Percentiles rank a stretch among this genome's conserved stretches.
Conservation (phyloP, 31 red algal species). For the Bonnemaisonia californica region DNA sequence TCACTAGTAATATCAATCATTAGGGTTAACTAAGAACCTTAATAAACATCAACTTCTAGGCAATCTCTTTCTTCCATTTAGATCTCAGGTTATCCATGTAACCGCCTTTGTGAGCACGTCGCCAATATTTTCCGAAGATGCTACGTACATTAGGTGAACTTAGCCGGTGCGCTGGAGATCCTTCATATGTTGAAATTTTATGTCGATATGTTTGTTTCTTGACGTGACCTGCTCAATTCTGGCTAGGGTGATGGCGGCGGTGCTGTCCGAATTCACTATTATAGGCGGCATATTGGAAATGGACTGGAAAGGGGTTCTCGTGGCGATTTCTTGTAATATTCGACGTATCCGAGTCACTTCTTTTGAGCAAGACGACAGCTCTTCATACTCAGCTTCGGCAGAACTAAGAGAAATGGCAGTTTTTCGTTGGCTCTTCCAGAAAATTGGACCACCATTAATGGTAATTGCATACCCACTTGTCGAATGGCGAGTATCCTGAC, state of each 20-base stretch:
- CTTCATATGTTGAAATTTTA: not conserved
- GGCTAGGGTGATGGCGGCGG: not conserved
- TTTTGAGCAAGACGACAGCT: constrained; percentile 7
- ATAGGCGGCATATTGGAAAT: not conserved
- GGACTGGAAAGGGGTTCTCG: not conserved
- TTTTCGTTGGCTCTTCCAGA: constrained; percentile 22
- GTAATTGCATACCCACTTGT: constrained; percentile 12
- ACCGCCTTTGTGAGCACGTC: constrained; percentile 5
- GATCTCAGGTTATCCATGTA: no score
- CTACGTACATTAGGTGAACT: not conserved
- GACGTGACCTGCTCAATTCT: not conserved
- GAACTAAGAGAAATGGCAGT: not conserved
- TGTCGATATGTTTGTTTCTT: not conserved
- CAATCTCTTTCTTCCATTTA: no score
- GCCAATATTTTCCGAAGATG: not conserved
- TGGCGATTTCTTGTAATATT: constrained; percentile 1
- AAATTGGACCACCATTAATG: not conserved
- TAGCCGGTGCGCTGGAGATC: not conserved
- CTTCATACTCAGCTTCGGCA: constrained; percentile 42
- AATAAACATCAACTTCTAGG: no score
- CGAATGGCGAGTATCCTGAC: not conserved
- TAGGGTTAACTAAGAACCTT: no score
- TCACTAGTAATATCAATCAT: no score
- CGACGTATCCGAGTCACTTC: constrained; percentile 7
- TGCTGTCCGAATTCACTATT: not conserved